phyloP scores from a whole-genome alignment of 768 basidiomycete species.

The Pisolithus microcarpus region DNA sequence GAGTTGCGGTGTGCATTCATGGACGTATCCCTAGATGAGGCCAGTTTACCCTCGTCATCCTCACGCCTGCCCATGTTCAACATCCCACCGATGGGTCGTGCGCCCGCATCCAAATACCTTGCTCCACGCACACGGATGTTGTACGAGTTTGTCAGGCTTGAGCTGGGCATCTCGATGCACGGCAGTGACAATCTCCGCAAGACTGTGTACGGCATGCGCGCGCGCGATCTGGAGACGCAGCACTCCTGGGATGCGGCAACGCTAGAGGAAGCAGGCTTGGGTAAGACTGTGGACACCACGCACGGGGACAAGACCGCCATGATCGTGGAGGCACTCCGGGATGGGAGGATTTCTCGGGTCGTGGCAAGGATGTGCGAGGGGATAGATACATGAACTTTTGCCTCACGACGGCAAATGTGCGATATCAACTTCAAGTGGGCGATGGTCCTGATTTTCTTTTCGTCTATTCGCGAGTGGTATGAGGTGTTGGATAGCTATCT shows the following conservation, averaged over 20 bases:
- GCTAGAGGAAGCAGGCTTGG: conserved; percentile 28
- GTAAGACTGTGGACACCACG: conserved; percentile 37
- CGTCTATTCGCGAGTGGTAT: too few species aligned
- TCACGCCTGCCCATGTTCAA: conserved; percentile 29
- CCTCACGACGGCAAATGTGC: too few species aligned
- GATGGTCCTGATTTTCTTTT: too few species aligned
- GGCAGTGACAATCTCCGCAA: conserved; percentile 63
- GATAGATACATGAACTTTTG: conserved; percentile 7
- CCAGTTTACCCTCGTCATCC: conserved; percentile 10
- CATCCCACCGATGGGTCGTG: conserved; percentile 45
- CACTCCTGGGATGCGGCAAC: conserved; percentile 29
- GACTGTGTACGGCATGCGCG: conserved; percentile 53
- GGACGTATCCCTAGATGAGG: conserved; percentile 1
- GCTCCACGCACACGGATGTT: conserved; percentile 47
- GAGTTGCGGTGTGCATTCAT: conserved; percentile 26
- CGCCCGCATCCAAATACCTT: conserved; percentile 63
- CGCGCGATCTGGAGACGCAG: conserved; percentile 37
- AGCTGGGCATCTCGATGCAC: conserved; percentile 74
- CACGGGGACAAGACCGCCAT: conserved; percentile 64
- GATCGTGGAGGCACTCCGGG: conserved; percentile 75
- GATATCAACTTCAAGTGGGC: too few species aligned
- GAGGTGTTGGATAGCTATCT: too few species aligned
- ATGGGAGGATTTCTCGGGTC: conserved; percentile 58
- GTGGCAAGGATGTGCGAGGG: conserved; percentile 45
- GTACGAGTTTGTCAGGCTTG: conserved; percentile 70